Percentiles rank a stretch among this genome's conserved stretches.
These are phyloP conservation scores for Musa acuminata DNA, from an alignment of 176 grass and related monocot genomes.

Conservation along the genomic window DNA sequence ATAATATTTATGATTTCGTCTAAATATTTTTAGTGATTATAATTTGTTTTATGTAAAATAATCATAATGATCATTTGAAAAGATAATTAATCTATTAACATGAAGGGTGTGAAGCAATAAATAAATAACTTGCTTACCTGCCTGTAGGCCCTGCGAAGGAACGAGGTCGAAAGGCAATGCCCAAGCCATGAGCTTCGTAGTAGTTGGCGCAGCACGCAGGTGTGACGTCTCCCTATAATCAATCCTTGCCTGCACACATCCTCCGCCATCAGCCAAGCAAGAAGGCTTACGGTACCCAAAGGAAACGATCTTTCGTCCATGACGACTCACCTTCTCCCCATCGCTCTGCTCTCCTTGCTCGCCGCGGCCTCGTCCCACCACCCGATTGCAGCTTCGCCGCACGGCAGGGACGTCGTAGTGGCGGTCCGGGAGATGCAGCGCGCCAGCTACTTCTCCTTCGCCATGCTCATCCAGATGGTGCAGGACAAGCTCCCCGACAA, in stretches of 20 bases:
- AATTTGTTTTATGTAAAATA: too few relatives aligned
- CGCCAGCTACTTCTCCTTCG: conserved; percentile 46
- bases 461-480: conserved; percentile 58
- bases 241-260: not conserved
- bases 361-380: not conserved
- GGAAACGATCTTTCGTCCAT: not conserved
- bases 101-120: too few relatives aligned
- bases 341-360: conserved; percentile 9
- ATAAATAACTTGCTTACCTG: too few relatives aligned
- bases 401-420: not conserved
- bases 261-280: too few relatives aligned
- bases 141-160: too few relatives aligned
- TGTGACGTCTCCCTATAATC: conserved; percentile 21
- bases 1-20: too few relatives aligned
- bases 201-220: conserved; percentile 27
- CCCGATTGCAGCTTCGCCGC: not conserved
- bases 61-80: too few relatives aligned
- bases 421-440: conserved; percentile 33
- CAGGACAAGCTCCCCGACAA: conserved; percentile 35
- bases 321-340: conserved; percentile 10
- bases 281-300: too few relatives aligned
- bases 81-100: too few relatives aligned
- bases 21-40: too few relatives aligned
- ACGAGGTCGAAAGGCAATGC: not conserved
- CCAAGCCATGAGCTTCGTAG: conserved; percentile 23